Conservation (phyloP, 352 stramenopile species). For the Phytophthora citrophthora region DNA sequence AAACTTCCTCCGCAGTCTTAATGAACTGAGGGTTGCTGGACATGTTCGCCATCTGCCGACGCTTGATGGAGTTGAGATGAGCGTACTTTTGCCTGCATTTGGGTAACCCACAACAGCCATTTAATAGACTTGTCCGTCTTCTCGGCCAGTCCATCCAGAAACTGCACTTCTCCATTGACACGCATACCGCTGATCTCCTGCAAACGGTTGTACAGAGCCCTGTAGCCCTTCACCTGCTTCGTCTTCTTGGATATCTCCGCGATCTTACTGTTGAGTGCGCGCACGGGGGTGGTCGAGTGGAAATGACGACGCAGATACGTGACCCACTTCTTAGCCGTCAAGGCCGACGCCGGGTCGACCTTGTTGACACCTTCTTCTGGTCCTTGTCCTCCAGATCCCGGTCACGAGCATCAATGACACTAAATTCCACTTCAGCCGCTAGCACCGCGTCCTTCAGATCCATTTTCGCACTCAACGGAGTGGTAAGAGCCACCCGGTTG, state of each 20-base stretch:
- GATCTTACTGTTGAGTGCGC: slow-evolving; percentile 78
- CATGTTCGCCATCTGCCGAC: slow-evolving; percentile 55
- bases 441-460: slow-evolving; percentile 80
- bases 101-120: slow-evolving; percentile 99
- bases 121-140: slow-evolving; percentile 74
- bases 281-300: slow-evolving; percentile 94
- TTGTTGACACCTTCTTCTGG: slow-evolving; percentile 99
- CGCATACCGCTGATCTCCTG: slow-evolving; percentile 72
- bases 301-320: slow-evolving; percentile 93
- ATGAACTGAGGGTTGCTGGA: slow-evolving; percentile 64
- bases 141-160: slow-evolving; percentile 97
- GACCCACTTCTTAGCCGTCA: slow-evolving; percentile 95
- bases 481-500: slow-evolving; percentile 40
- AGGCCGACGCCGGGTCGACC: slow-evolving; percentile 94
- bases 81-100: slow-evolving; percentile 95
- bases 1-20: slow-evolving; percentile 91
- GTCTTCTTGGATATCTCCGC: slow-evolving; percentile 93
- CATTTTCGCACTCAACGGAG: slow-evolving; percentile 74
- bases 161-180: slow-evolving; percentile 87
- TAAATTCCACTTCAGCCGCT: slow-evolving; percentile 65
- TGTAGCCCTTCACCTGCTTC: slow-evolving; percentile 61
- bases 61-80: slow-evolving; percentile 97
- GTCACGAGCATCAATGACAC: slow-evolving; percentile 98
- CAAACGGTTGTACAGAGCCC: slow-evolving; percentile 72
- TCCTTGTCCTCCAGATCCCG: slow-evolving; percentile 94